Evolutionary conservation across 148 eudicot species (phyloP).

Genomic region (Chenopodium suecicum): DNA sequence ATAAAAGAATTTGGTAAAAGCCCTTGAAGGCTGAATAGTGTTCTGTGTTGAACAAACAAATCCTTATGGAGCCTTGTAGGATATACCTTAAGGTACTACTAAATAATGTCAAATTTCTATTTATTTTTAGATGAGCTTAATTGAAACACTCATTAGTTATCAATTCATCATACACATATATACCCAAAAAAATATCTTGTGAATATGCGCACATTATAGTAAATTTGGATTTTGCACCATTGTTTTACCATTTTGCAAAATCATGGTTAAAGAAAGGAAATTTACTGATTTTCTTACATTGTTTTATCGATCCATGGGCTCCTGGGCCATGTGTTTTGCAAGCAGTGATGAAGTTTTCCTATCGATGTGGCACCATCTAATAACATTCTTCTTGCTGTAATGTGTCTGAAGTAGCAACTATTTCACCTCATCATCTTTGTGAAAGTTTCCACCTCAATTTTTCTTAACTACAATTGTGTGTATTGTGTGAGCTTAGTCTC

Average conservation of each 20-base stretch:
- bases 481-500: background rate
- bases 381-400: background rate
- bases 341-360: background rate
- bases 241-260: background rate
- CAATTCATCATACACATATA: background rate
- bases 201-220: background rate
- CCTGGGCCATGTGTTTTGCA: background rate
- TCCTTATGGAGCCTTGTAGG: no score
- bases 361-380: background rate
- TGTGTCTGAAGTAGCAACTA: background rate
- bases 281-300: background rate
- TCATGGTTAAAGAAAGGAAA: background rate
- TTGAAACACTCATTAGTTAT: background rate
- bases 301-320: background rate
- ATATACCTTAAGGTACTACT: background rate
- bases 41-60: no score
- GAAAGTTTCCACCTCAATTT: background rate
- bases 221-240: background rate
- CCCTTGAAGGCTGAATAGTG: no score
- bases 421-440: background rate
- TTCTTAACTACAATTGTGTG: background rate
- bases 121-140: no score
- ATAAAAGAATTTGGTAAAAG: no score
- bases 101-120: background rate
- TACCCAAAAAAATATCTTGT: background rate